phyloP scores from a whole-genome alignment of 2,329 filamentous ascomycete species.

The Scytalidium sp. region DNA sequence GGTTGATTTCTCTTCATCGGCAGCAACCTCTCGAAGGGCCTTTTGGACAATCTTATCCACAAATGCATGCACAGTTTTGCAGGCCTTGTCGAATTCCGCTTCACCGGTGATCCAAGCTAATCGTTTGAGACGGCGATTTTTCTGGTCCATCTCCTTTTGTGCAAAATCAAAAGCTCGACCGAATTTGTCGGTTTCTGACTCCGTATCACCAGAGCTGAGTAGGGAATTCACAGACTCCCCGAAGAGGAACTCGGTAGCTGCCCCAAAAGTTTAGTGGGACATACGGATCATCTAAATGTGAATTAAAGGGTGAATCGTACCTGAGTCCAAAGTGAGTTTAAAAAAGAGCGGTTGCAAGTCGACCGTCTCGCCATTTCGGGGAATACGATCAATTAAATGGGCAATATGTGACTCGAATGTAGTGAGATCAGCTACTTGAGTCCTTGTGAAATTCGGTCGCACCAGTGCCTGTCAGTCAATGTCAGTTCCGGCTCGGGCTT shows the following conservation, averaged over 20 bases:
- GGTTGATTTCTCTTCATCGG: constrained; percentile 31
- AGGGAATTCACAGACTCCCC: constrained; percentile 48
- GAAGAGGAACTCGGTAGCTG: constrained; percentile 47
- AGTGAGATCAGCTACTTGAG: constrained; percentile 63
- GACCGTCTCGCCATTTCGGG: constrained; percentile 49
- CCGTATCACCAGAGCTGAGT: constrained; percentile 9
- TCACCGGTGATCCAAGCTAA: constrained; percentile 22
- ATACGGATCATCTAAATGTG: not conserved
- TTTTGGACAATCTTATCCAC: constrained; percentile 45
- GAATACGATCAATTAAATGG: constrained; percentile 56
- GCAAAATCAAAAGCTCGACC: constrained; percentile 45
- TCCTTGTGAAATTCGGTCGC: constrained; percentile 49
- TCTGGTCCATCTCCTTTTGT: constrained; percentile 35
- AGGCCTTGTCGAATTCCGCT: constrained; percentile 20
- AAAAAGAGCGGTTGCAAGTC: constrained; percentile 65
- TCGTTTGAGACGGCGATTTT: constrained; percentile 37
- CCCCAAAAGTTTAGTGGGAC: not conserved
- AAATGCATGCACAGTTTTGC: constrained; percentile 41
- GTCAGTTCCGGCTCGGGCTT: not conserved
- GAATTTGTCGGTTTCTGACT: constrained; percentile 35
- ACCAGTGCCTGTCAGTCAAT: constrained; percentile 38
- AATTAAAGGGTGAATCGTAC: not conserved
- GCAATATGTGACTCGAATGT: constrained; percentile 68
- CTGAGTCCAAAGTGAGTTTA: constrained; percentile 44
- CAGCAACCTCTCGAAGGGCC: constrained; percentile 25